Conservation (phyloP, 2,329 filamentous ascomycete genomes). For the Xylariaceae sp. region DNA sequence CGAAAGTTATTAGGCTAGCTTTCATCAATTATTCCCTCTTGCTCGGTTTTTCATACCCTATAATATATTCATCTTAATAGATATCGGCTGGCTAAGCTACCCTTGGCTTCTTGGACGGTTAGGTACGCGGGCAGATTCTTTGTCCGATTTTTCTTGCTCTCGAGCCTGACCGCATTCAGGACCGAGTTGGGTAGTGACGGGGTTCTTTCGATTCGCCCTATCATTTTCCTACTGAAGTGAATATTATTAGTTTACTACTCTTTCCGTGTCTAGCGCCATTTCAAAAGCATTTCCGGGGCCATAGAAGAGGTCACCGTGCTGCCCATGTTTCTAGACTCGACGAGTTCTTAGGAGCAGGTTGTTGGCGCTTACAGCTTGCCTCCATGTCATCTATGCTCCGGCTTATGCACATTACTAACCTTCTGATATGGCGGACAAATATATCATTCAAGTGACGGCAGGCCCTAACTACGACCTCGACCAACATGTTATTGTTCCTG, state of each 20-base stretch:
- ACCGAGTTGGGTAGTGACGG: neutral
- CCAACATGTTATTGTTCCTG: conserved; percentile 73
- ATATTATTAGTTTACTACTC: neutral
- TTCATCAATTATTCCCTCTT: no score
- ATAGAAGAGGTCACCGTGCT: neutral
- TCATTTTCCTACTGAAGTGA: neutral
- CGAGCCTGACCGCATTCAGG: neutral
- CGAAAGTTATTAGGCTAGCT: no score
- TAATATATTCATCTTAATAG: no score
- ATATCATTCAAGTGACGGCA: conserved; percentile 79
- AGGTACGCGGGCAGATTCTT: neutral
- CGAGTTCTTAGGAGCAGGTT: neutral
- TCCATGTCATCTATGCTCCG: neutral
- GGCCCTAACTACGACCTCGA: conserved; percentile 73
- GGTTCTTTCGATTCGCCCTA: neutral
- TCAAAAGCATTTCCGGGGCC: neutral
- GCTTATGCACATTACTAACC: neutral
- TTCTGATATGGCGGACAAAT: conserved; percentile 66
- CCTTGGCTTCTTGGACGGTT: neutral
- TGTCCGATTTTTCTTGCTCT: neutral
- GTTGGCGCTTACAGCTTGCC: neutral
- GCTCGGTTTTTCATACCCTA: no score
- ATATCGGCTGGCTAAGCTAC: no score
- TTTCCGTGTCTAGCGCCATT: neutral
- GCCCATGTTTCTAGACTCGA: neutral